Evolutionary conservation across 139 green algal species (phyloP), one percentile per base, ranked within the genome.

Genomic region (Micromonas pusilla): DNA sequence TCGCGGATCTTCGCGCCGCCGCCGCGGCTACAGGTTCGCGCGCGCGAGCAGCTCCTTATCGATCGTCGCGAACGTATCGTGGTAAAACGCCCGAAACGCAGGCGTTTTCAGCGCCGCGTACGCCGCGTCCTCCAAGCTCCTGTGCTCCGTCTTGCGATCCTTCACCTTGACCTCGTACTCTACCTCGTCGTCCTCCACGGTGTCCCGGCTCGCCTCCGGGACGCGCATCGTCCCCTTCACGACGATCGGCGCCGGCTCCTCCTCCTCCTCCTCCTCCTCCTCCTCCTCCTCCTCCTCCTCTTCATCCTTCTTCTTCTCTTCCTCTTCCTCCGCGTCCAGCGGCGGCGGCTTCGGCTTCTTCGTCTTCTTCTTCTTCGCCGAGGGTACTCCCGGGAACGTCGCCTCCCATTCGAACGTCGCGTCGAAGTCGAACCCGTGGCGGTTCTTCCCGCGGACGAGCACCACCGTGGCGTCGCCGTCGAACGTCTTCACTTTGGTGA

Each of bases 381-480:
- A n/a, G n/a, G n/a, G n/a, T n/a, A n/a, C n/a, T n/a, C n/a, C n/a
- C n/a, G n/a, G n/a, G 37, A 63, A 75, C 68, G 68, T 36, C 4
- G 37, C 5, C 25, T 63, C 30, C 36, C 37, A 63, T 21, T 60
- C 37, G 19, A 75, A 33, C 63, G 63, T 75, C 37, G 31, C 6
- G n/a, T 75, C 68, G 2, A 75, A 75, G 30, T 75, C 68, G 25
- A 75, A 75, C 38, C 68, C 68, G 37, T 63, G 68, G 1, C 30
- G 60, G 23, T 21, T 23, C 30, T 75, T 75, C 0, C 68, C 68
- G 2, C 68, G 34, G 19, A 62, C 31, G 3, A 75, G 32, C 1
- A 75, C 68, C 5, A 75, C 36, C 37, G 37, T 39, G 2, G 37
- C 37, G 68, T 75, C 38, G 1, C 68, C 68, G 6, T 60, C 26